Evolutionary conservation across 768 basidiomycete genomes (phyloP).

Genomic region (Zangia roseola): DNA sequence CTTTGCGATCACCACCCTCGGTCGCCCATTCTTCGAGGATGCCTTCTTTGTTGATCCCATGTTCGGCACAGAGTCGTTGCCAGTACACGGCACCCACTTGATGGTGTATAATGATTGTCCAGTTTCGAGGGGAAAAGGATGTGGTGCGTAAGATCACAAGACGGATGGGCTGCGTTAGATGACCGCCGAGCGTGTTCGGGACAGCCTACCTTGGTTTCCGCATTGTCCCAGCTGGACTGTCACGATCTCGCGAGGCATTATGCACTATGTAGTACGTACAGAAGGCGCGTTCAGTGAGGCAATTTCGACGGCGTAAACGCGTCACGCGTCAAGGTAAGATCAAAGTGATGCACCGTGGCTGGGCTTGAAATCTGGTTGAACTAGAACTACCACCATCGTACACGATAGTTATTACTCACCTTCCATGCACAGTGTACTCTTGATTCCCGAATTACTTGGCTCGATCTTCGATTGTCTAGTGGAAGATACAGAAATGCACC

Average conservation of each 20-base stretch:
- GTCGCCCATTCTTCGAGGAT: constrained; percentile 97
- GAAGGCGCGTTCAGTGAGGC: constrained; percentile 9
- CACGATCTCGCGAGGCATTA: constrained; percentile 82
- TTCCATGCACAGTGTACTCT: not conserved
- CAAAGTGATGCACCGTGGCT: no score
- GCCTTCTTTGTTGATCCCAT: constrained; percentile 94
- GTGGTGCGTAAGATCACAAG: no score
- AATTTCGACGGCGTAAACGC: not conserved
- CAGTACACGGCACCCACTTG: constrained; percentile 96
- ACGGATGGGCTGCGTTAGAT: constrained; percentile 2
- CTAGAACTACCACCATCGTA: no score
- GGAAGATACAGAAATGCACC: not conserved
- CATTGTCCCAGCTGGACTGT: constrained; percentile 88
- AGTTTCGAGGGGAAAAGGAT: no score
- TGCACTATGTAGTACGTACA: no score
- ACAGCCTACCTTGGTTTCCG: constrained; percentile 79
- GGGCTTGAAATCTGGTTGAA: no score
- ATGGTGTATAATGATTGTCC: not conserved
- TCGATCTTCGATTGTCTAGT: not conserved
- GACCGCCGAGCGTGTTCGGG: not conserved
- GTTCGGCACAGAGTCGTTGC: constrained; percentile 97
- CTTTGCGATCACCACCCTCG: constrained; percentile 94
- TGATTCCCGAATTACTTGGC: constrained; percentile 4
- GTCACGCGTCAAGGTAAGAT: constrained; percentile 3
- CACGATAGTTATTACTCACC: no score